Conservation (phyloP, 2,329 filamentous ascomycete genomes). For the Aspergillus sp. region DNA sequence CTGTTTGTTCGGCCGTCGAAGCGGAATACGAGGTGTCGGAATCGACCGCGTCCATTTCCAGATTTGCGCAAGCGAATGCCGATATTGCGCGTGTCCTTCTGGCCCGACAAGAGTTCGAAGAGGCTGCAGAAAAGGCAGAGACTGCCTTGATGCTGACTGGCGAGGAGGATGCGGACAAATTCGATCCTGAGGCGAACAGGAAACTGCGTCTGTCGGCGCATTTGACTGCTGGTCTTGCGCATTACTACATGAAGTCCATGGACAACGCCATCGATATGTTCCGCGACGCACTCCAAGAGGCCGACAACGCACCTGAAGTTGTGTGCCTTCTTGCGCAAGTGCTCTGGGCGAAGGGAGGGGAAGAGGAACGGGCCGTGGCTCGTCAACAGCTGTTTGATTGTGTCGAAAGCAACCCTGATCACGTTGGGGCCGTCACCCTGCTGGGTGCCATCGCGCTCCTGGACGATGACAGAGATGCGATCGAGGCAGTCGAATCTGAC, state of each 20-base stretch:
- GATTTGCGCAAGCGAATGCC: constrained; percentile 78
- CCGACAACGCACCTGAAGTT: constrained; percentile 73
- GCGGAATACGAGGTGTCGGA: constrained; percentile 82
- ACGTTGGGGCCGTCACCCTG: constrained; percentile 76
- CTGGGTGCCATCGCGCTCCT: constrained; percentile 81
- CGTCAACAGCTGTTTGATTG: constrained; percentile 77
- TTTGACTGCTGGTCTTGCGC: constrained; percentile 78
- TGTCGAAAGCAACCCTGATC: constrained; percentile 70
- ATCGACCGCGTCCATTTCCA: constrained; percentile 68
- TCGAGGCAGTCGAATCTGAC: constrained; percentile 78
- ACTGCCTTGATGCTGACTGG: constrained; percentile 78
- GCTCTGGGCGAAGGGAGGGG: constrained; percentile 83
- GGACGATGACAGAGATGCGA: constrained; percentile 73
- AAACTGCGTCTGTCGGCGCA: constrained; percentile 80
- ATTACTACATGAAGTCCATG: constrained; percentile 68
- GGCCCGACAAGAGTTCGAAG: constrained; percentile 61
- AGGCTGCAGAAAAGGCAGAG: constrained; percentile 77
- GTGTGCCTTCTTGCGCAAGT: constrained; percentile 87
- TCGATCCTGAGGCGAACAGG: constrained; percentile 59
- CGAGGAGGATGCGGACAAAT: constrained; percentile 65
- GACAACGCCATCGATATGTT: constrained; percentile 76
- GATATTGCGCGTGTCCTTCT: constrained; percentile 85
- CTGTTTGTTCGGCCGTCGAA: constrained; percentile 70
- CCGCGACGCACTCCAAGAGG: constrained; percentile 74
- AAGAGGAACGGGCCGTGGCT: constrained; percentile 71